phyloP scores from a whole-genome alignment of 2,329 filamentous ascomycete genomes.

The Sarocladium oryzae region DNA sequence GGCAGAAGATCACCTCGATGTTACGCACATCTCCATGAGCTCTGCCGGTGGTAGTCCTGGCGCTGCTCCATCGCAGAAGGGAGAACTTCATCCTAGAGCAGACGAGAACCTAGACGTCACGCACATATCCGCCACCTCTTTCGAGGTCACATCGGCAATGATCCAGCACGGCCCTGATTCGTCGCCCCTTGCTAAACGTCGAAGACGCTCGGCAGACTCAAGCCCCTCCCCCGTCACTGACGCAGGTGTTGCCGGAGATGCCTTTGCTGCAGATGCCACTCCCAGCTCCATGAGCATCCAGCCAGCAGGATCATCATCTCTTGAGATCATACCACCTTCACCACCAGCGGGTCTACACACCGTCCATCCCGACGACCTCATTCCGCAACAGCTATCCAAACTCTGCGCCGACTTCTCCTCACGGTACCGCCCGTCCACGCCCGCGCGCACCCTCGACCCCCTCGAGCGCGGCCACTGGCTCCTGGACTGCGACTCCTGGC shows the following conservation, averaged over 20 bases:
- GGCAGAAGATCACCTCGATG: not conserved
- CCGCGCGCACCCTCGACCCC: slow-evolving; percentile 27
- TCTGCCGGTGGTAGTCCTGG: not conserved
- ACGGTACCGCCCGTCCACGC: slow-evolving; percentile 43
- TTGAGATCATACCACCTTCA: slow-evolving; percentile 48
- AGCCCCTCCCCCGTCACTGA: not conserved
- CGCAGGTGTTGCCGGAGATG: not conserved
- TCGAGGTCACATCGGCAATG: not conserved
- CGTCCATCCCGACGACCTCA: slow-evolving; percentile 42
- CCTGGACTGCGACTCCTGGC: slow-evolving; percentile 53
- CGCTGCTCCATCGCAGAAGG: not conserved
- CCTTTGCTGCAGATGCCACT: not conserved
- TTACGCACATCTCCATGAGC: not conserved
- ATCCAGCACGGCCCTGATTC: not conserved
- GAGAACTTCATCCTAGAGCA: not conserved
- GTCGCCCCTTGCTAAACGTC: not conserved
- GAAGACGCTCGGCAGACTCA: not conserved
- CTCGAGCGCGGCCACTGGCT: slow-evolving; percentile 77
- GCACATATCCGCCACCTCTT: slow-evolving; percentile 21
- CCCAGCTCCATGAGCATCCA: too few relatives aligned
- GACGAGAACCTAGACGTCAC: slow-evolving; percentile 22
- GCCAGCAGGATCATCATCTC: slow-evolving; percentile 10
- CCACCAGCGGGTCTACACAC: slow-evolving; percentile 42
- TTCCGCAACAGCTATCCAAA: slow-evolving; percentile 50
- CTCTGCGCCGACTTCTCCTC: slow-evolving; percentile 42